Percentiles rank a stretch among this genome's conserved stretches.
Conservation (phyloP, 345 rosid genomes). For the Melastoma malabathricum region DNA sequence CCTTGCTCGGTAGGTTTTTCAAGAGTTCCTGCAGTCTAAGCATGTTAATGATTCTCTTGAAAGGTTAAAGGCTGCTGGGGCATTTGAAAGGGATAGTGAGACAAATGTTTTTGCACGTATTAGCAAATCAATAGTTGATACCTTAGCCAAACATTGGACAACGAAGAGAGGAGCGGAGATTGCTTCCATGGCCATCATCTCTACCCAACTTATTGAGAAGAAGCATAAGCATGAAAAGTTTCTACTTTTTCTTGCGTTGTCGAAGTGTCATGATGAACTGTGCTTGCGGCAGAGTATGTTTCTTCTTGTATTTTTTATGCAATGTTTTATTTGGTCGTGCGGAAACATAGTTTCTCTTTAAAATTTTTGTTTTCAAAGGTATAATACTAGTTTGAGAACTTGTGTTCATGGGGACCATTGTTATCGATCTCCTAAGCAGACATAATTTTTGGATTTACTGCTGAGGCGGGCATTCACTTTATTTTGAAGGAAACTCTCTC, state of each 20-base stretch:
- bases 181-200: constrained; percentile 55
- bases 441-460: background rate
- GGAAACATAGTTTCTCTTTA: too few relatives aligned
- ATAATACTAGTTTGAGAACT: too few relatives aligned
- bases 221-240: constrained; percentile 77
- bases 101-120: constrained; percentile 63
- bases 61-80: constrained; percentile 61
- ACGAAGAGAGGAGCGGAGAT: constrained; percentile 96
- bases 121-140: constrained; percentile 81
- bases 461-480: background rate
- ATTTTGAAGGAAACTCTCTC: constrained; percentile 54
- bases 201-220: constrained; percentile 69
- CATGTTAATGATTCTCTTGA: constrained; percentile 48
- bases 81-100: constrained; percentile 88
- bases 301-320: background rate
- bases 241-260: constrained; percentile 92
- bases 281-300: constrained; percentile 68
- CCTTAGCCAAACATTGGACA: constrained; percentile 97
- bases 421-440: background rate
- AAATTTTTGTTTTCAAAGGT: too few relatives aligned
- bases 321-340: background rate
- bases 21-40: constrained; percentile 56
- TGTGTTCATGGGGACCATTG: too few relatives aligned
- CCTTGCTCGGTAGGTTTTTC: constrained; percentile 70
- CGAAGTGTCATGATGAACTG: constrained; percentile 93